phyloP scores from a whole-genome alignment of 2,329 filamentous ascomycete species.

The Claviceps capensis region DNA sequence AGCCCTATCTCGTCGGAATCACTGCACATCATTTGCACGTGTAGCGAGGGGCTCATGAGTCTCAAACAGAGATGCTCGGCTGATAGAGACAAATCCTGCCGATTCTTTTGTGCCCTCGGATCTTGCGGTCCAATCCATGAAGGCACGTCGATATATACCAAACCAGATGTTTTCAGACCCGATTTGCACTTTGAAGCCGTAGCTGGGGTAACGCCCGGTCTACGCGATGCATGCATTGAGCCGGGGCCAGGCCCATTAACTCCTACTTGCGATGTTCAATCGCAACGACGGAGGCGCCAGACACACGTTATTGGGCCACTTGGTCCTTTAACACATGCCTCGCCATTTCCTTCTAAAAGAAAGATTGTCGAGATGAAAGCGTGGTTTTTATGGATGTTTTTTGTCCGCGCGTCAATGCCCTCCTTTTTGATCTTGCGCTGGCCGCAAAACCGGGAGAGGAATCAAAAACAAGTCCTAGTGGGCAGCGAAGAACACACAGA shows the following conservation, averaged over 20 bases:
- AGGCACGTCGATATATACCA: background rate
- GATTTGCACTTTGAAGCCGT: constrained; percentile 25
- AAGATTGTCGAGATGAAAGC: constrained; percentile 36
- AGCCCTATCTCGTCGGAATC: constrained; percentile 32
- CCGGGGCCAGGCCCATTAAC: constrained; percentile 45
- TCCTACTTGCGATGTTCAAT: constrained; percentile 28
- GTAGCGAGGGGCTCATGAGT: constrained; percentile 25
- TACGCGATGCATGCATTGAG: constrained; percentile 34
- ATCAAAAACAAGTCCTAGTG: constrained; percentile 91
- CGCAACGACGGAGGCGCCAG: constrained; percentile 34
- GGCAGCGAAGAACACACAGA: constrained; percentile 74
- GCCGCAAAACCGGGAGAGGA: constrained; percentile 47
- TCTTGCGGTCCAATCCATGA: constrained; percentile 18
- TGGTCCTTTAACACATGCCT: constrained; percentile 29
- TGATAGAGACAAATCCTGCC: constrained; percentile 23
- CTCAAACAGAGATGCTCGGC: constrained; percentile 31
- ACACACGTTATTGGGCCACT: constrained; percentile 17
- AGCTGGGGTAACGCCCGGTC: constrained; percentile 9
- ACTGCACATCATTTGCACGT: constrained; percentile 14
- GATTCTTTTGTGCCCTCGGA: constrained; percentile 27
- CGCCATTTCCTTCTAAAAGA: constrained; percentile 26
- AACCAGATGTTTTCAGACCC: constrained; percentile 9
- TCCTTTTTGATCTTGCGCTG: constrained; percentile 30
- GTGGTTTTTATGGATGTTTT: constrained; percentile 93
- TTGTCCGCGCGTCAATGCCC: constrained; percentile 70